Percentiles rank a stretch among this genome's conserved stretches.
These are phyloP conservation scores for Marasmius sp. DNA, from an alignment of 1,284 basidiomycete species.

Conservation along the genomic window DNA sequence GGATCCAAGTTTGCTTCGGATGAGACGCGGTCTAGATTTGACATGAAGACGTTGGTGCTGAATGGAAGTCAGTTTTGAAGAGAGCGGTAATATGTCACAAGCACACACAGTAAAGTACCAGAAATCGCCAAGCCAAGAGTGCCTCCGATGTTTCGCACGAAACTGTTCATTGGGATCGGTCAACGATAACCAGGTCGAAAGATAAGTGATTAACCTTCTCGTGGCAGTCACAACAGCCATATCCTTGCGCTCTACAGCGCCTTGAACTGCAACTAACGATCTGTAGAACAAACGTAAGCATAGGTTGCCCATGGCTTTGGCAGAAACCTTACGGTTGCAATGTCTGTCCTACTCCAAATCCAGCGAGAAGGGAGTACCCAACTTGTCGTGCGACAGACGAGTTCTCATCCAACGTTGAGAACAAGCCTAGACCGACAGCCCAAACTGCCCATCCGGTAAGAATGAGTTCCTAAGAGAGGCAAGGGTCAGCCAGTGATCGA, in stretches of 20 bases:
- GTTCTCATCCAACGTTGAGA: constrained; percentile 16
- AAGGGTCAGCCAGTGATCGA: not conserved
- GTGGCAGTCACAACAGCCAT: constrained; percentile 23
- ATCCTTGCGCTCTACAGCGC: constrained; percentile 21
- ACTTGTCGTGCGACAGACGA: constrained; percentile 18
- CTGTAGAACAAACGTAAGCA: not conserved
- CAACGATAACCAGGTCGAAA: not conserved
- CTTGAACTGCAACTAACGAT: constrained; percentile 21
- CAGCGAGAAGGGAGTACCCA: constrained; percentile 22
- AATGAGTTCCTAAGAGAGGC: constrained; percentile 17
- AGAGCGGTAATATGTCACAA: not conserved
- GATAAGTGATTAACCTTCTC: constrained; percentile 13
- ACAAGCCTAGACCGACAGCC: constrained; percentile 19
- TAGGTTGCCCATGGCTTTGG: not conserved
- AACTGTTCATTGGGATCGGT: constrained; percentile 6
- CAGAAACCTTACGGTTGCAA: constrained; percentile 15
- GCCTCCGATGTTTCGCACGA: constrained; percentile 21
- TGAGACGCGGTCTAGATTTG: not conserved
- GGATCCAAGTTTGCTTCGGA: not conserved
- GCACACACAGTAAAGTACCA: constrained; percentile 19
- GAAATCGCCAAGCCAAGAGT: constrained; percentile 23
- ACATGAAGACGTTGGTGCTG: not conserved
- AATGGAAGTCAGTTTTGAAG: not conserved
- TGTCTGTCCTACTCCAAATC: constrained; percentile 23
- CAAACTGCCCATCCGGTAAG: constrained; percentile 22